A percentile compares a stretch with the other conserved stretches of the same genome.
Evolutionary conservation across 2,329 filamentous ascomycete genomes (phyloP).

Genomic region (Fusarium penzigii): DNA sequence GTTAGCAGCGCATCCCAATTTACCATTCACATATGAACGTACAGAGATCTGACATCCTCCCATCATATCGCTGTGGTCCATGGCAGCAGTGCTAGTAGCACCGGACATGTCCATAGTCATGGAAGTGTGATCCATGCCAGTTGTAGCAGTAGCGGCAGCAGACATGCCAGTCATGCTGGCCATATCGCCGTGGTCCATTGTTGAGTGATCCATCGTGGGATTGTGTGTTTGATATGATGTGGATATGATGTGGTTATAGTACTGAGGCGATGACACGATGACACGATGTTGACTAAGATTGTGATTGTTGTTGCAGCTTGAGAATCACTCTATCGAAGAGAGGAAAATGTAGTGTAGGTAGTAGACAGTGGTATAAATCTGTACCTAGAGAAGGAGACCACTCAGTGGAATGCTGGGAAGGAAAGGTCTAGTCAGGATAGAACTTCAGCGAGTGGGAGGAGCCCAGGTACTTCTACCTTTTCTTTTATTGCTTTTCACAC

Average conservation of each 20-base stretch:
- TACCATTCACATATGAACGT: conserved; percentile 8
- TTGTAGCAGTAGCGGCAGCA: conserved; percentile 6
- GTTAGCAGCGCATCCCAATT: not conserved
- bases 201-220: not conserved
- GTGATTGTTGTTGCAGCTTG: not conserved
- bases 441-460: not conserved
- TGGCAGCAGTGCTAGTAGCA: conserved; percentile 12
- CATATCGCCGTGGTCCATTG: conserved; percentile 10
- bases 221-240: too few species aligned
- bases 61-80: conserved; percentile 10
- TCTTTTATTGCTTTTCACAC: not conserved
- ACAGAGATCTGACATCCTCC: conserved; percentile 43
- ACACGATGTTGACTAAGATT: too few species aligned
- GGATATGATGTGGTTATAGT: not conserved
- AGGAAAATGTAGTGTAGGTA: not conserved
- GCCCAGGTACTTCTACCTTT: not conserved
- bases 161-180: conserved; percentile 11
- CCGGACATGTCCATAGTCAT: conserved; percentile 24
- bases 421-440: not conserved
- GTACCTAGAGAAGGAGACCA: not conserved
- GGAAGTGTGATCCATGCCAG: conserved; percentile 14
- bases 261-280: not conserved
- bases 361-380: not conserved
- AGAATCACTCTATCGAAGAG: not conserved
- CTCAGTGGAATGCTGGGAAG: too few species aligned